Evolutionary conservation across 192 early-diverging fungal species (phyloP).

Genomic region (Chytriomyces sp.): DNA sequence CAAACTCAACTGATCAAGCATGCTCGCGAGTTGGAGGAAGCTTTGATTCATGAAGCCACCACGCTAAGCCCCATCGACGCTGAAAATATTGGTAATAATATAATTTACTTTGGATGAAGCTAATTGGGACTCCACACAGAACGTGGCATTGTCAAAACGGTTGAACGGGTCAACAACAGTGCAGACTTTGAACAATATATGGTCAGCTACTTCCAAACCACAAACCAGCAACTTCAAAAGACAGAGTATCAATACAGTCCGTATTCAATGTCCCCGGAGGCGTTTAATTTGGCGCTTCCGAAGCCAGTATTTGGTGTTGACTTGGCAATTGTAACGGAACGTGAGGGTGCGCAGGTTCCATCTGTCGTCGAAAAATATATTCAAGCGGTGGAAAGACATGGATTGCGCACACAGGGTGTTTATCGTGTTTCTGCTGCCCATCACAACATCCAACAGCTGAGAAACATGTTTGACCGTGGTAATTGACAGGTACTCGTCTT

Average conservation of each 20-base stretch:
- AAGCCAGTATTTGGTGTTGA: conserved; percentile 82
- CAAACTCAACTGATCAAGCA: conserved; percentile 56
- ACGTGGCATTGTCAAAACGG: conserved; percentile 32
- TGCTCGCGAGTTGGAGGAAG: conserved; percentile 66
- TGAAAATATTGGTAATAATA: conserved; percentile 18
- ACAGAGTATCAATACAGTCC: conserved; percentile 43
- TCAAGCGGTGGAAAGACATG: conserved; percentile 77
- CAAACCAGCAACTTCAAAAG: conserved; percentile 39
- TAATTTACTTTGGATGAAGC: not conserved
- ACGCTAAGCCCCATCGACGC: conserved; percentile 62
- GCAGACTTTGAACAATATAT: conserved; percentile 51
- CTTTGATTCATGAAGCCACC: conserved; percentile 71
- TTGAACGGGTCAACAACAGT: conserved; percentile 46
- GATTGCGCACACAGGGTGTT: conserved; percentile 66
- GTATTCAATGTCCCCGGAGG: conserved; percentile 50
- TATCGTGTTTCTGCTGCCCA: conserved; percentile 88
- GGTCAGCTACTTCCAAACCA: conserved; percentile 28
- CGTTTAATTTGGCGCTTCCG: conserved; percentile 65
- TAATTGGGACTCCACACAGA: conserved; percentile 3
- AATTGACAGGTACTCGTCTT: not conserved
- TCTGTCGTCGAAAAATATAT: conserved; percentile 78
- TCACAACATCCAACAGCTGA: conserved; percentile 72
- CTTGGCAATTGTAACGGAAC: conserved; percentile 61
- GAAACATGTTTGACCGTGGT: conserved; percentile 74
- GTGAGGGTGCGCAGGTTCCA: conserved; percentile 76